Evolutionary conservation across 495 filamentous ascomycete genomes (phyloP).

Genomic region (Pseudomonodictys pantanalensis): DNA sequence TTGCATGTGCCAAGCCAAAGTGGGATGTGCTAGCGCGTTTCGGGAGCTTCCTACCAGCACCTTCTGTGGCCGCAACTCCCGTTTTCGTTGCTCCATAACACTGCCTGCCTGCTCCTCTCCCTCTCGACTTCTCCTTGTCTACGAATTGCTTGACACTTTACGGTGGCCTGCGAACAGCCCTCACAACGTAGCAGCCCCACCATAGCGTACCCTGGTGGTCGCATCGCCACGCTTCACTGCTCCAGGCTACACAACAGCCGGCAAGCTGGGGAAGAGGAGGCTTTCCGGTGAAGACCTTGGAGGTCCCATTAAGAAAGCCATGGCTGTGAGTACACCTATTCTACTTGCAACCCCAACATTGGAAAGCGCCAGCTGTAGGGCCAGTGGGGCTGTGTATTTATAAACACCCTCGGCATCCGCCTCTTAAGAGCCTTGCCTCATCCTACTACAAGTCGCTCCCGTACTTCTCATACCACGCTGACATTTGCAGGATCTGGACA

Average conservation of each 20-base stretch:
- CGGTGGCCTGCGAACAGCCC: too few species aligned
- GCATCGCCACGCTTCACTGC: slow-evolving; percentile 21
- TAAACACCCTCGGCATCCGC: slow-evolving; percentile 5
- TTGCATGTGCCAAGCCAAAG: slow-evolving; percentile 14
- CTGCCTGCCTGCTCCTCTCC: not conserved
- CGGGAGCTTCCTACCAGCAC: slow-evolving; percentile 18
- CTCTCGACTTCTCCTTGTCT: not conserved
- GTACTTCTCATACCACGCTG: not conserved
- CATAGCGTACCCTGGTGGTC: too few species aligned
- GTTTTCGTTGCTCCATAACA: not conserved
- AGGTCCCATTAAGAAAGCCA: slow-evolving; percentile 75
- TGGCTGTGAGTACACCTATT: slow-evolving; percentile 63
- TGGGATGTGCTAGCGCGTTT: slow-evolving; percentile 20
- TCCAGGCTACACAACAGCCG: slow-evolving; percentile 40
- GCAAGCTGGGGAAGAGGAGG: slow-evolving; percentile 83
- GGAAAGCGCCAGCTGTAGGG: not conserved
- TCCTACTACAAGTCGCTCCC: not conserved
- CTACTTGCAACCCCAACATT: not conserved
- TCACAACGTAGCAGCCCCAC: too few species aligned
- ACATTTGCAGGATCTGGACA: slow-evolving; percentile 46
- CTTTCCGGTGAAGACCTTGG: slow-evolving; percentile 69
- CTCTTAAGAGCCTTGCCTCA: not conserved
- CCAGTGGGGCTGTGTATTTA: slow-evolving; percentile 26
- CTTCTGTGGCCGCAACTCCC: slow-evolving; percentile 4
- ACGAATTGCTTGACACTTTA: too few species aligned